Evolutionary conservation across 805 yeast genomes (phyloP).

Genomic region (Barnettozyma sucrosica): DNA sequence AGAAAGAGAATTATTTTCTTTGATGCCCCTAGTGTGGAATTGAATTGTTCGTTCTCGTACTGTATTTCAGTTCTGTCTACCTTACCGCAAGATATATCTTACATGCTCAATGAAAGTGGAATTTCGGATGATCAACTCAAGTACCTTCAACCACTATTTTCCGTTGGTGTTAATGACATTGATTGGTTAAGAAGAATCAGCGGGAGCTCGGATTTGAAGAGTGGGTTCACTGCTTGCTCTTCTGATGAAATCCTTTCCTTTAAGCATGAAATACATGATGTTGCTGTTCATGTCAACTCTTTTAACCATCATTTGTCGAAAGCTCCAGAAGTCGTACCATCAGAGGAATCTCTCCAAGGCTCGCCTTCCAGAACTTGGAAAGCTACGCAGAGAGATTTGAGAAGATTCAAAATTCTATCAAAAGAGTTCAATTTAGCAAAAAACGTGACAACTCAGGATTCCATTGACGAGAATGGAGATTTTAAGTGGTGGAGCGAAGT

Average conservation of each 20-base stretch:
- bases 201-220: conserved; percentile 4
- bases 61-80: conserved; percentile 55
- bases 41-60: conserved; percentile 47
- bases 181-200: conserved; percentile 27
- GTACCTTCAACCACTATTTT: conserved; percentile 49
- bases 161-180: conserved; percentile 56
- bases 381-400: conserved; percentile 35
- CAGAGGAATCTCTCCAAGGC: conserved; percentile 2
- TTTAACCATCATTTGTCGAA: conserved; percentile 1
- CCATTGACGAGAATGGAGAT: conserved; percentile 10
- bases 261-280: conserved; percentile 47
- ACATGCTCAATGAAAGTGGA: conserved; percentile 27
- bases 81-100: conserved; percentile 50
- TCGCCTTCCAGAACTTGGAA: conserved; percentile 3
- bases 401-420: conserved; percentile 28
- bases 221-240: conserved; percentile 53
- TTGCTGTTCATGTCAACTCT: conserved; percentile 26
- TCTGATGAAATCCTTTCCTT: conserved; percentile 60
- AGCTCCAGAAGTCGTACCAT: conserved; percentile 11
- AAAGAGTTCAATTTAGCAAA: conserved; percentile 17
- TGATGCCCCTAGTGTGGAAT: conserved; percentile 31
- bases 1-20: conserved; percentile 51
- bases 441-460: neutral
- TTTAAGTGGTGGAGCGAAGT: conserved; percentile 40
- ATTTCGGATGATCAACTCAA: conserved; percentile 19